Base-by-base conservation (phyloP, 2,329 filamentous ascomycete genomes). In the Penicillium brevicompactum region DNA sequence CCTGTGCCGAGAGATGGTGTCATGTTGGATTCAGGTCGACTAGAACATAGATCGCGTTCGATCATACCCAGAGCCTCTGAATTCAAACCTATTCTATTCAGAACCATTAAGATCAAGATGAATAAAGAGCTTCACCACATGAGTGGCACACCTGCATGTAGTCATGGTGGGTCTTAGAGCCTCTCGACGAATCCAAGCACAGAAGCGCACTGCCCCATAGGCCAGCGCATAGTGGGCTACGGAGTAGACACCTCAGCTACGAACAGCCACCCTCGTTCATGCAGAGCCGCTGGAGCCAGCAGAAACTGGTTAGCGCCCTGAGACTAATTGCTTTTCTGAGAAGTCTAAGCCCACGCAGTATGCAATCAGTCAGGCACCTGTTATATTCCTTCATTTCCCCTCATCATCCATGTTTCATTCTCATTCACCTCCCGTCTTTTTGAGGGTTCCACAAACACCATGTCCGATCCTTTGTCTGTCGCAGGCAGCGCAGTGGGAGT, bases 401-500 rank as follows among this genome's bases (percentile, higher is more conserved):
- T 37, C 13, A n/a, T 37, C 13, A n/a, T 37, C n/a, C 11, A n/a
- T 14, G 6, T 2, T 37, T n/a, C n/a, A 16, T 37, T n/a, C 16
- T n/a, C 34, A 14, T 34, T n/a, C 34, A n/a, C 2, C 3, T 3
- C 5, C 14, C 11, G 7, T n/a, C 1, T 37, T 6, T 37, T 6
- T 2, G 2, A 14, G 2, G 34, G 16, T n/a, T 16, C 31, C 4
- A 37, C 6, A 37, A 5, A n/a, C 34, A n/a, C 34, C 4, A 37
- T 37, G 34, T 13, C 11, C 4, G 34, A 37, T 13, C 34, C 34
- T 37, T n/a, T 37, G 2, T 37, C 34, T 16, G 34, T 59, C 22
- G 56, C 57, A 11, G 54, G 58, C 21, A 54, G 49, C 38, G 53
- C 47, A 7, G 57, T 57, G 27, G 53, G 57, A 11, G 43, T 60